Evolutionary conservation across 108 stramenopile genomes (phyloP).

Genomic region (Cyclotella distinguenda): DNA sequence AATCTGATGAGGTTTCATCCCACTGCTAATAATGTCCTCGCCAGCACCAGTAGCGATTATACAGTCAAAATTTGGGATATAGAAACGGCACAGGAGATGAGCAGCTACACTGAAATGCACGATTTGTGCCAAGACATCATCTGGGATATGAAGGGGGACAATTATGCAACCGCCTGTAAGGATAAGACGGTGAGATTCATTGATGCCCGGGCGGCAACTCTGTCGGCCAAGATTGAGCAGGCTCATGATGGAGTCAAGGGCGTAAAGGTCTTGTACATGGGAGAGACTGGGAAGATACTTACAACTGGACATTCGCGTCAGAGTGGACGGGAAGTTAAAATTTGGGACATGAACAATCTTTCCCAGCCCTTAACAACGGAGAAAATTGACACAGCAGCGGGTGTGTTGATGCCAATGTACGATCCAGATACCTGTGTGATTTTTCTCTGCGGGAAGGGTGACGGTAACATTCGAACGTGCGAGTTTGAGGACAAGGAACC

Average conservation of each 20-base stretch:
- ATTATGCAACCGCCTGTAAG: slow-evolving; percentile 89
- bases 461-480: slow-evolving; percentile 96
- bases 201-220: slow-evolving; percentile 76
- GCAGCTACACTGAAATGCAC: slow-evolving; percentile 60
- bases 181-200: slow-evolving; percentile 93
- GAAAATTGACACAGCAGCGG: slow-evolving; percentile 95
- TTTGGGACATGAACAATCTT: slow-evolving; percentile 93
- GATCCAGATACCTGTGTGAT: slow-evolving; percentile 91
- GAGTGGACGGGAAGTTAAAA: slow-evolving; percentile 94
- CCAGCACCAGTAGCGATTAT: slow-evolving; percentile 79
- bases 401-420: slow-evolving; percentile 96
- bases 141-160: slow-evolving; percentile 93
- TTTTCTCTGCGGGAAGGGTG: slow-evolving; percentile 98
- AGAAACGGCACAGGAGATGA: slow-evolving; percentile 72
- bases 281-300: slow-evolving; percentile 85
- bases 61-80: slow-evolving; percentile 98
- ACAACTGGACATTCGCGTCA: slow-evolving; percentile 92
- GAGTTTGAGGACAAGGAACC: slow-evolving; percentile 94
- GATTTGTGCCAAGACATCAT: slow-evolving; percentile 95
- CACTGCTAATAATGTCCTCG: slow-evolving; percentile 89
- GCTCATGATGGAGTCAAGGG: slow-evolving; percentile 95
- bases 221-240: slow-evolving; percentile 50
- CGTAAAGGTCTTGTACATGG: slow-evolving; percentile 87
- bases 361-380: slow-evolving; percentile 69
- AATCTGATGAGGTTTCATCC: slow-evolving; percentile 93